phyloP scores from a whole-genome alignment of 225 moss, liverwort and hornwort species.

The Polytrichum formosum region DNA sequence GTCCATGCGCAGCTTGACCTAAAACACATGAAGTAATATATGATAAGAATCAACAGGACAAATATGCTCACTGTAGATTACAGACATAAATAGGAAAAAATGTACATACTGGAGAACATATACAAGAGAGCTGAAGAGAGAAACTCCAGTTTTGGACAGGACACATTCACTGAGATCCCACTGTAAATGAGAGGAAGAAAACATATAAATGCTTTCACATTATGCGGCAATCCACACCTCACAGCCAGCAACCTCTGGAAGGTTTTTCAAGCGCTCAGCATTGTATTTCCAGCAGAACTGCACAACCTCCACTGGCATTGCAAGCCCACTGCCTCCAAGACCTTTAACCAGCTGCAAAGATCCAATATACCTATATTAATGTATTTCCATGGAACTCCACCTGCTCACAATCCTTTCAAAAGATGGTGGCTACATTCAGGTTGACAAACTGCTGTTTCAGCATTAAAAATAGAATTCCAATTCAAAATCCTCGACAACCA shows the following conservation, averaged over 20 bases:
- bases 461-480: too few relatives aligned
- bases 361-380: neutral
- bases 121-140: too few relatives aligned
- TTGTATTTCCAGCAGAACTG: constrained; percentile 98
- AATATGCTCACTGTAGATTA: too few relatives aligned
- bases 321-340: constrained; percentile 82
- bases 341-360: constrained; percentile 71
- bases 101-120: too few relatives aligned
- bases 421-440: too few relatives aligned
- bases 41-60: too few relatives aligned
- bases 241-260: constrained; percentile 85
- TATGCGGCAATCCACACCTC: constrained; percentile 47
- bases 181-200: too few relatives aligned
- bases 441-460: too few relatives aligned
- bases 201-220: neutral
- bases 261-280: constrained; percentile 74
- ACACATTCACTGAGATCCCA: neutral
- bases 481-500: too few relatives aligned
- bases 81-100: too few relatives aligned
- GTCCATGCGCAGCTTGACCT: constrained; percentile 93
- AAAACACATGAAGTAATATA: neutral
- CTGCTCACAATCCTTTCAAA: too few relatives aligned
- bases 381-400: too few relatives aligned
- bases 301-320: constrained; percentile 91
- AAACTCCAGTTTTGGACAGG: neutral